A percentile compares a stretch with the other conserved stretches of the same genome.
Conservation (phyloP, 164 flowering plant genomes). For the Nelumbo lutea region DNA sequence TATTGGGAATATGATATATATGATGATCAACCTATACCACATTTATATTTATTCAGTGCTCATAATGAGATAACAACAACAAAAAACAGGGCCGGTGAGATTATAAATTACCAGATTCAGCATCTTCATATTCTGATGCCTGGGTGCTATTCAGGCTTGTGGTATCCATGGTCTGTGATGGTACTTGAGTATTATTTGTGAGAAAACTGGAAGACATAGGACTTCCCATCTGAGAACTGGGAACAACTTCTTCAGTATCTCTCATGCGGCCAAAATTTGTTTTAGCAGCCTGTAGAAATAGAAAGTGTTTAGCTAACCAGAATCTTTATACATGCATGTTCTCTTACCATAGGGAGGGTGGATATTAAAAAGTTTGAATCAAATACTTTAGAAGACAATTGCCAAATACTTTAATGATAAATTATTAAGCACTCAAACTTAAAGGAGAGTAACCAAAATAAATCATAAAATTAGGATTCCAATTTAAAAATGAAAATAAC, state of each 20-base stretch:
- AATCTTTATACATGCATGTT: background rate
- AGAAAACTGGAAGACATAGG: constrained; percentile 41
- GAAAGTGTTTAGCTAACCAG: constrained; percentile 1
- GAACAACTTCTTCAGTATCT: constrained; percentile 31
- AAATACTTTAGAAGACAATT: too few species aligned
- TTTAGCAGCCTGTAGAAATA: constrained; percentile 41
- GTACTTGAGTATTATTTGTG: constrained; percentile 31
- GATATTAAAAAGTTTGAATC: too few species aligned
- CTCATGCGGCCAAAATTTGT: constrained; percentile 32
- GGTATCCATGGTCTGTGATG: constrained; percentile 55
- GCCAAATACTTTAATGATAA: too few species aligned
- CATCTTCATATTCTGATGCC: constrained; percentile 73
- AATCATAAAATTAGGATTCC: too few species aligned
- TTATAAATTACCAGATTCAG: constrained; percentile 62
- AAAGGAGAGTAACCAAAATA: too few species aligned
- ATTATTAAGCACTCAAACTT: too few species aligned
- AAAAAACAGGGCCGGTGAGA: background rate
- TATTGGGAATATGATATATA: background rate
- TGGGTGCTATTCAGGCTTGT: constrained; percentile 56
- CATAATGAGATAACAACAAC: background rate
- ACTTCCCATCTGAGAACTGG: constrained; percentile 36
- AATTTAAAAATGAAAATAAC: too few species aligned
- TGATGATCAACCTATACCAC: constrained; percentile 3
- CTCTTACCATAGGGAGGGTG: background rate
- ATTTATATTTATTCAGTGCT: too few species aligned